Evolutionary conservation across 192 early-diverging fungal genomes (phyloP), one percentile per base, ranked within the genome.

Genomic region (Coemansia sp.): DNA sequence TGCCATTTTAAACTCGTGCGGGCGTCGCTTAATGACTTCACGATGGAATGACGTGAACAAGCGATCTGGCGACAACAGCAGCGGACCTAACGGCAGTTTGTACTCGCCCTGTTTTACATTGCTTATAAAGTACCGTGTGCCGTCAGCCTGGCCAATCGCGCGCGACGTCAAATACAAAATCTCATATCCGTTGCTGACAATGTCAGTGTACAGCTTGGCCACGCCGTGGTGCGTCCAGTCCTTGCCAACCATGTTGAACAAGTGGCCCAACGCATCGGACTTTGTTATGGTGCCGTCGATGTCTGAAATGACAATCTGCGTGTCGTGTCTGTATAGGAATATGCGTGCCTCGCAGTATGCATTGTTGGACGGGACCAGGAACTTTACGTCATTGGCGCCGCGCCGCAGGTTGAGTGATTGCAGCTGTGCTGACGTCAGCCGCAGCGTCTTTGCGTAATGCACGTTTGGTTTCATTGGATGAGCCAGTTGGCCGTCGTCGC

Each of bases 251-350:
- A 95, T 95, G 38, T 94, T 94, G 76, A 95, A 96, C 12, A 98
- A 83, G 65, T 98, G 97, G 5, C 97, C 97, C 49, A 98, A 78
- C 3, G 89, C 93, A 69, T 98, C 97, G 0, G 94, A 96, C 81
- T 97, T 97, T 45, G 97, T 98, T 64, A 98, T 98, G 4, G 97
- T 98, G 4, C 97, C 97, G 73, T 98, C 97, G 57, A 98, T 94
- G 69, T 98, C 97, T 0, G 94, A 96, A 66, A 98, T 97, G 3
- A 98, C 95, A 18, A 98, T 87, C 35, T 90, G 83, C 37, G 89
- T 86, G 71, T 92, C 83, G 69, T 89, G 69, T 55, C 89, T 84
- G 89, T 91, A 97, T 54, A 93, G 82, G 62, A 93, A 98, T 57
- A 98, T 89, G 62, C 93, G 93, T 37, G 94, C 89, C 27, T 88